A percentile compares a stretch with the other conserved stretches of the same genome.
phyloP scores from a whole-genome alignment of 2,329 filamentous ascomycete species.

The Phoma sp. region DNA sequence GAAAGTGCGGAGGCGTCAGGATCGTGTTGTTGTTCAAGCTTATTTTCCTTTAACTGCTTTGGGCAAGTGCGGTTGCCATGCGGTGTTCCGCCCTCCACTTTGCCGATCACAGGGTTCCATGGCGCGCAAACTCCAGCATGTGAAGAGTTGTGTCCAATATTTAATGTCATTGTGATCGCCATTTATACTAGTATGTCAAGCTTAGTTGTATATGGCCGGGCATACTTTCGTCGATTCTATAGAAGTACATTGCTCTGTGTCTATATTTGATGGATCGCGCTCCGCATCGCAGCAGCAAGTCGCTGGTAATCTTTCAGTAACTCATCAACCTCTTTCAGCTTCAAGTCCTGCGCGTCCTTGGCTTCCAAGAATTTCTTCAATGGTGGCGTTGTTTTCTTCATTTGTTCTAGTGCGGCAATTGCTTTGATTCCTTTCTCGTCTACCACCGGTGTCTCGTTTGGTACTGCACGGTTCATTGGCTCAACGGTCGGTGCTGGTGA shows the following conservation, averaged over 20 bases:
- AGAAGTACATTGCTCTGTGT: not conserved
- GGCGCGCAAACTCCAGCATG: not conserved
- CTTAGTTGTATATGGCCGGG: too few relatives aligned
- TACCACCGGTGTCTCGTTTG: slow-evolving; percentile 27
- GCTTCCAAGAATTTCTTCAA: slow-evolving; percentile 55
- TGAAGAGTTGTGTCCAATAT: too few relatives aligned
- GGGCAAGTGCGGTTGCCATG: slow-evolving; percentile 13
- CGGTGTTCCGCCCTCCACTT: slow-evolving; percentile 5
- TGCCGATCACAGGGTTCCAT: slow-evolving; percentile 2
- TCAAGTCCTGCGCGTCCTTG: slow-evolving; percentile 53
- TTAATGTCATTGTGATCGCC: not conserved
- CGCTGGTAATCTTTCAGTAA: slow-evolving; percentile 52
- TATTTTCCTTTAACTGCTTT: slow-evolving; percentile 7
- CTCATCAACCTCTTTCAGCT: slow-evolving; percentile 57
- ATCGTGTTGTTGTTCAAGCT: slow-evolving; percentile 12
- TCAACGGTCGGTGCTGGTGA: slow-evolving; percentile 31
- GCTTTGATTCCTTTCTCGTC: slow-evolving; percentile 49
- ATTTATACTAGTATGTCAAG: not conserved
- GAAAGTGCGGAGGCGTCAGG: slow-evolving; percentile 16
- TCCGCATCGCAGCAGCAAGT: slow-evolving; percentile 52
- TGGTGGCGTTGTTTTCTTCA: slow-evolving; percentile 55
- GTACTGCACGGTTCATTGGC: slow-evolving; percentile 23
- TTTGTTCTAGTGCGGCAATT: slow-evolving; percentile 51
- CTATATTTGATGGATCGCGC: slow-evolving; percentile 46
- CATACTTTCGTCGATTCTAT: not conserved